Percentiles rank a stretch among this genome's conserved stretches.
These are phyloP conservation scores for Pyricularia sp. DNA, from an alignment of 2,329 filamentous ascomycete genomes.

Conservation along the genomic window DNA sequence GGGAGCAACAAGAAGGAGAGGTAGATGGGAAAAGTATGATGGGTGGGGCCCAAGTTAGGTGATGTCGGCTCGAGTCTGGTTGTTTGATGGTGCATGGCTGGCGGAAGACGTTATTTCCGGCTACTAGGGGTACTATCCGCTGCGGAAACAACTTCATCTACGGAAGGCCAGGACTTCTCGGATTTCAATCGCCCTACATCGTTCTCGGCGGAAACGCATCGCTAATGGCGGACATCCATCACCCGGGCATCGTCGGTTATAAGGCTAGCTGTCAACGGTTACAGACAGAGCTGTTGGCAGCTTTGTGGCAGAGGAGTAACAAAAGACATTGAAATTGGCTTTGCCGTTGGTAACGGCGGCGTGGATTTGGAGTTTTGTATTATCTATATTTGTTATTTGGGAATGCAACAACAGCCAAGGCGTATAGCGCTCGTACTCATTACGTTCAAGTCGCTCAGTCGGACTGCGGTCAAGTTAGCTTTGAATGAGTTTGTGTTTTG, in stretches of 20 bases:
- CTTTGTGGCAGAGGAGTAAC: background rate
- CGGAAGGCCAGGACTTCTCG: background rate
- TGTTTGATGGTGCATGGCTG: background rate
- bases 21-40: background rate
- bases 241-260: background rate
- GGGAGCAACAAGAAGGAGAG: constrained; percentile 40
- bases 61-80: background rate
- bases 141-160: background rate
- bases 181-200: background rate
- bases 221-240: background rate
- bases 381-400: background rate
- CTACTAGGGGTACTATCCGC: background rate
- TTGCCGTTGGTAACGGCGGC: background rate
- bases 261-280: background rate
- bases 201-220: background rate
- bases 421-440: background rate
- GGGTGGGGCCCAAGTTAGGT: background rate
- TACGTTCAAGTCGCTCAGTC: background rate
- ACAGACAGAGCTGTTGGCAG: background rate
- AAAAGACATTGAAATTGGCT: background rate
- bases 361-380: background rate
- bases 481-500: too few relatives aligned
- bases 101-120: background rate
- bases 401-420: background rate
- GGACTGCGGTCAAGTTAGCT: too few relatives aligned